Conservation (phyloP, 768 basidiomycete species). For the Kwoniella heveanensis region DNA sequence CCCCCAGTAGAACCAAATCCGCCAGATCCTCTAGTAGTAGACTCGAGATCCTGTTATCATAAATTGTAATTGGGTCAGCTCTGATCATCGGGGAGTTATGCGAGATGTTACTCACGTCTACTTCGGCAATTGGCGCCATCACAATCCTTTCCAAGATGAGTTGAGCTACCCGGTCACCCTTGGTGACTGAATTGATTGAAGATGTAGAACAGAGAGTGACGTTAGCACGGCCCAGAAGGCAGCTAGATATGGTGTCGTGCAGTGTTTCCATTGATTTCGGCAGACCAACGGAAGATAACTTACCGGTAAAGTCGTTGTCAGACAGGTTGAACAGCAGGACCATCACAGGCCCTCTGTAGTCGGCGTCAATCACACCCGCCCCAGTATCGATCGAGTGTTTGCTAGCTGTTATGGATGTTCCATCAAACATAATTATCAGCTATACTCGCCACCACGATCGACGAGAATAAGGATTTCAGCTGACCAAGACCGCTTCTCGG, state of each 20-base stretch:
- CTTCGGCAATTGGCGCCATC: constrained; percentile 81
- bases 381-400: constrained; percentile 99
- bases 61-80: not conserved
- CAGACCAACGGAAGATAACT: constrained; percentile 6
- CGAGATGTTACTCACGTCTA: constrained; percentile 64
- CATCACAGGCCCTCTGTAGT: constrained; percentile 88
- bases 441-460: no score
- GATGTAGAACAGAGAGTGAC: no score
- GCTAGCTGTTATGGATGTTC: constrained; percentile 64
- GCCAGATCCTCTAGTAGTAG: constrained; percentile 76
- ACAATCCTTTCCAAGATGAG: constrained; percentile 88
- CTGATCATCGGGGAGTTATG: not conserved
- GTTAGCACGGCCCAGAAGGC: no score
- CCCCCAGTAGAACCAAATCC: constrained; percentile 98
- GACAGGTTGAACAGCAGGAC: constrained; percentile 91
- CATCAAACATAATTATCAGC: not conserved
- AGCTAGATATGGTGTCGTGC: no score
- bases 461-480: constrained; percentile 40
- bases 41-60: constrained; percentile 69
- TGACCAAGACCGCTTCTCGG: constrained; percentile 91
- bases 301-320: constrained; percentile 84
- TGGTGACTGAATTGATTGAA: constrained; percentile 65
- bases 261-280: no score
- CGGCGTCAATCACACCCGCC: constrained; percentile 94
- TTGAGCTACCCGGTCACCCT: constrained; percentile 95